Evolutionary conservation across 441 rosid species (phyloP).

Genomic region (Erodium moschatum): DNA sequence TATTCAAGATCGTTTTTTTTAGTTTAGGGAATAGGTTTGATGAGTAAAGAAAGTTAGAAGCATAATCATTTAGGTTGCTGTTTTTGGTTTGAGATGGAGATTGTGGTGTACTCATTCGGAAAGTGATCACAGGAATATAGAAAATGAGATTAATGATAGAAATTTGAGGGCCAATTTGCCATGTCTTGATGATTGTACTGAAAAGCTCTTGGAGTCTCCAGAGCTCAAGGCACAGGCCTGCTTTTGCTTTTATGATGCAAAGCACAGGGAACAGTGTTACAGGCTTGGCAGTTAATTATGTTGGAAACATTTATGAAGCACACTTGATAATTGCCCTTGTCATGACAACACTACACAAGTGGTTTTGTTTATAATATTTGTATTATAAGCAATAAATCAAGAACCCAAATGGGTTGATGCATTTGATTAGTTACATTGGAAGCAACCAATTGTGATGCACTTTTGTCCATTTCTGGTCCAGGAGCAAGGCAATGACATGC

Average conservation of each 20-base stretch:
- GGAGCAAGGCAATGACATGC: too few relatives aligned
- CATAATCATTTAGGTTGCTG: background rate
- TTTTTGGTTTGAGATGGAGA: background rate
- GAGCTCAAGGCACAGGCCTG: background rate
- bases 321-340: background rate
- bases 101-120: background rate
- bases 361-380: background rate
- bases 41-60: too few relatives aligned
- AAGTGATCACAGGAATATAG: background rate
- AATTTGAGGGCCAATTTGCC: too few relatives aligned
- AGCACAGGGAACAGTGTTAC: background rate
- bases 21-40: background rate
- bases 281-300: background rate
- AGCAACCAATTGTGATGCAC: too few relatives aligned
- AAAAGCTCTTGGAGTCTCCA: background rate
- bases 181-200: background rate
- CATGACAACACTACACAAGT: background rate
- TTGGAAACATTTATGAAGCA: background rate
- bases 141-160: background rate
- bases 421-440: too few relatives aligned
- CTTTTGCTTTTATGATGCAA: background rate
- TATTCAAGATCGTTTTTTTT: background rate
- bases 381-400: too few relatives aligned
- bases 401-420: too few relatives aligned
- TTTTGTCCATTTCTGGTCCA: too few relatives aligned